A percentile compares a stretch with the other conserved stretches of the same genome.
phyloP scores from a whole-genome alignment of 2,329 filamentous ascomycete genomes.

The Coniochaeta prunicola region DNA sequence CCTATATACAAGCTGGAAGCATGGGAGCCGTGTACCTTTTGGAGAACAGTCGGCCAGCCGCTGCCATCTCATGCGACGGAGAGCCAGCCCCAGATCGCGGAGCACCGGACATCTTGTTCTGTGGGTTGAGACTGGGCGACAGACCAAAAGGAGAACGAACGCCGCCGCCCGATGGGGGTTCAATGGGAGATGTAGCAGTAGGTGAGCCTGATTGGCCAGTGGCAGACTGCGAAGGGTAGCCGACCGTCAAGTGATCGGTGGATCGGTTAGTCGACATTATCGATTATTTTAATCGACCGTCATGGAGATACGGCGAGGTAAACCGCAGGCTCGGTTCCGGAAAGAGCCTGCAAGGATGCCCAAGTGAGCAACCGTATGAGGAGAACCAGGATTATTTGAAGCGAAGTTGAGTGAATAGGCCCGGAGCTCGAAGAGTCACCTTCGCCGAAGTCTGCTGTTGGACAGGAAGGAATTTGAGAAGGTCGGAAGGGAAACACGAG shows the following conservation, averaged over 20 bases:
- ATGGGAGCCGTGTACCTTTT: constrained; percentile 64
- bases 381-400: background rate
- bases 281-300: constrained; percentile 59
- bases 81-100: constrained; percentile 84
- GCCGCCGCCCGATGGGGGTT: constrained; percentile 53
- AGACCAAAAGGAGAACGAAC: constrained; percentile 51
- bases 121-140: constrained; percentile 52
- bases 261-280: constrained; percentile 90
- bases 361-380: background rate
- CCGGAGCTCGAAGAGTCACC: background rate
- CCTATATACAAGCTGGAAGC: background rate
- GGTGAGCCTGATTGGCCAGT: constrained; percentile 65
- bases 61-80: constrained; percentile 82
- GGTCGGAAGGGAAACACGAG: background rate
- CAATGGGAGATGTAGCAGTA: constrained; percentile 74
- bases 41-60: constrained; percentile 69
- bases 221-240: constrained; percentile 66
- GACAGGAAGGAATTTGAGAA: background rate
- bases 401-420: background rate
- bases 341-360: background rate
- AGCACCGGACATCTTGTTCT: constrained; percentile 50
- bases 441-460: background rate
- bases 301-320: constrained; percentile 23
- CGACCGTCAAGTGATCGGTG: constrained; percentile 72
- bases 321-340: background rate